Evolutionary conservation across 305 asterid species (phyloP).

Genomic region (Striga hermonthica): DNA sequence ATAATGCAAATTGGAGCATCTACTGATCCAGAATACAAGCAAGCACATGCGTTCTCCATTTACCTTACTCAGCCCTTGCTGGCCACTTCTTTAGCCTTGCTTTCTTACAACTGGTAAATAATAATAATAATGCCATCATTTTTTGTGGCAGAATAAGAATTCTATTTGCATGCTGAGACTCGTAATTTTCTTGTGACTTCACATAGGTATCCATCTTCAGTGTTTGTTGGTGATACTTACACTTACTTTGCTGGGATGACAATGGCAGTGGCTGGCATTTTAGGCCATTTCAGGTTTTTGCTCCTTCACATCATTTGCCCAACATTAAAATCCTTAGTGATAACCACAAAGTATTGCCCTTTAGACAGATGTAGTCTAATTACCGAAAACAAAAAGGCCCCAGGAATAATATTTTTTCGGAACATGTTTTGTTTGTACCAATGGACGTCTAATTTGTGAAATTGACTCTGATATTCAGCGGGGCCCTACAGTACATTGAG

Average conservation of each 20-base stretch:
- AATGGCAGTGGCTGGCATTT: slow-evolving; percentile 71
- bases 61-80: slow-evolving; percentile 72
- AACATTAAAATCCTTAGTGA: not conserved
- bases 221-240: slow-evolving; percentile 75
- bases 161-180: slow-evolving; percentile 21
- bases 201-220: slow-evolving; percentile 73
- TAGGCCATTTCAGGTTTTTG: slow-evolving; percentile 70
- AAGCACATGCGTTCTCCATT: slow-evolving; percentile 76
- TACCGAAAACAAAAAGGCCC: too few relatives aligned
- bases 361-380: too few relatives aligned
- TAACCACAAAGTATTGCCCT: too few relatives aligned
- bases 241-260: slow-evolving; percentile 87
- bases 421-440: too few relatives aligned
- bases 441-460: too few relatives aligned
- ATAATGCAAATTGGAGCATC: slow-evolving; percentile 70
- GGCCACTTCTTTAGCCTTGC: slow-evolving; percentile 70
- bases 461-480: too few relatives aligned
- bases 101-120: slow-evolving; percentile 74
- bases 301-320: not conserved
- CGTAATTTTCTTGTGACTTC: not conserved
- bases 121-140: slow-evolving; percentile 15
- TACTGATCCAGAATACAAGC: slow-evolving; percentile 54
- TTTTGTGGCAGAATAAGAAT: slow-evolving; percentile 11
- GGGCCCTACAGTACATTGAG: too few relatives aligned
- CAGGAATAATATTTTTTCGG: too few relatives aligned